Evolutionary conservation across 2,329 filamentous ascomycete species (phyloP).

Genomic region (Colletotrichum sp.): DNA sequence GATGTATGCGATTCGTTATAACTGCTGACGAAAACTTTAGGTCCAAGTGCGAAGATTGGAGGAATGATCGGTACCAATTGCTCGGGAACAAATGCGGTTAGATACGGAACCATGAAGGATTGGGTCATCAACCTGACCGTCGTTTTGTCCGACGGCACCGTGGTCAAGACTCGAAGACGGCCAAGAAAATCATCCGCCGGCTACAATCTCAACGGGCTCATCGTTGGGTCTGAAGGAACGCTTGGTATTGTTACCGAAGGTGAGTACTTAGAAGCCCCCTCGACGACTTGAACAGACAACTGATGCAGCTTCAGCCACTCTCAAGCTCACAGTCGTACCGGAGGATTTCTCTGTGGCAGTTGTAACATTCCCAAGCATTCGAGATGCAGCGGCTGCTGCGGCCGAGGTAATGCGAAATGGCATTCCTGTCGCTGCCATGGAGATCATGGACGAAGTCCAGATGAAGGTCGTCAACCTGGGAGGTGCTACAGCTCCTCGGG

Average conservation of each 20-base stretch:
- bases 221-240: conserved; percentile 83
- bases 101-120: conserved; percentile 87
- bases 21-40: conserved; percentile 29
- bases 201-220: conserved; percentile 81
- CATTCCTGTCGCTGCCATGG: conserved; percentile 77
- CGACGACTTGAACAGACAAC: neutral
- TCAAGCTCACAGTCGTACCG: conserved; percentile 80
- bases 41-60: conserved; percentile 72
- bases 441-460: conserved; percentile 88
- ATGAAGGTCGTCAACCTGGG: conserved; percentile 83
- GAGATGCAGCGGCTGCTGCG: conserved; percentile 76
- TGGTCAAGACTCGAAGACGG: conserved; percentile 80
- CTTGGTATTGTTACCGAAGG: conserved; percentile 80
- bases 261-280: conserved; percentile 23
- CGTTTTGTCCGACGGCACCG: conserved; percentile 76
- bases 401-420: conserved; percentile 78
- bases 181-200: conserved; percentile 82
- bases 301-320: conserved; percentile 56
- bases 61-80: conserved; percentile 84
- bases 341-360: conserved; percentile 80
- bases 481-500: conserved; percentile 69
- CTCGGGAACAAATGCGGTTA: conserved; percentile 79
- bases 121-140: conserved; percentile 86
- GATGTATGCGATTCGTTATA: neutral
- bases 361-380: conserved; percentile 78